Evolutionary conservation across 1,284 basidiomycete genomes (phyloP).

Genomic region (Pseudozyma tsukubaensis): DNA sequence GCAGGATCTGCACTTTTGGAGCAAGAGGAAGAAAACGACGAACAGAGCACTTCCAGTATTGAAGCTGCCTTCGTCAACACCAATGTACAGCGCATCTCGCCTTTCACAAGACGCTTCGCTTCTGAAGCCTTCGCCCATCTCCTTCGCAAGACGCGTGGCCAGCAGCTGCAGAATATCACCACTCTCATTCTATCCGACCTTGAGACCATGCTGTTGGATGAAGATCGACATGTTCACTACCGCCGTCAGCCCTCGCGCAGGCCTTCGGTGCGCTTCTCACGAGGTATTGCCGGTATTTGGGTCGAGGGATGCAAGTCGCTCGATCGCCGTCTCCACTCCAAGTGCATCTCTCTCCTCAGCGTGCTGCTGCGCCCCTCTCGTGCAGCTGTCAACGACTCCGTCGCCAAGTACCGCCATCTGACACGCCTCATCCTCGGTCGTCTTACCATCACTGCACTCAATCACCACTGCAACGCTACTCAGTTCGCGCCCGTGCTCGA

Average conservation of each 20-base stretch:
- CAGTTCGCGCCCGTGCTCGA: conserved; percentile 55
- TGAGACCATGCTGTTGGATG: conserved; percentile 42
- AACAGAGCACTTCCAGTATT: neutral
- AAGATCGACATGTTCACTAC: conserved; percentile 31
- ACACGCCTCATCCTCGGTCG: conserved; percentile 48
- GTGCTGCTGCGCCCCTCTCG: conserved; percentile 34
- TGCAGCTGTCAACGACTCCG: conserved; percentile 11
- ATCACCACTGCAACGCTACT: conserved; percentile 54
- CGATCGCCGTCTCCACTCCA: conserved; percentile 57
- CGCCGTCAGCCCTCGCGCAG: conserved; percentile 29
- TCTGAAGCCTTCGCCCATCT: conserved; percentile 67
- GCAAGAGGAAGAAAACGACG: neutral
- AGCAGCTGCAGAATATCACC: conserved; percentile 51
- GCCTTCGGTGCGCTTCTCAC: conserved; percentile 44
- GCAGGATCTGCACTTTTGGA: conserved; percentile 2
- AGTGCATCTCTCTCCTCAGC: conserved; percentile 37
- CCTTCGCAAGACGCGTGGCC: conserved; percentile 58
- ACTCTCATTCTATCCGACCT: conserved; percentile 54
- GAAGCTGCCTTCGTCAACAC: conserved; percentile 28
- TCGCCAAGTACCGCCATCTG: conserved; percentile 30
- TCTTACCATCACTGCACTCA: conserved; percentile 60
- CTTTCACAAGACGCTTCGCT: conserved; percentile 64
- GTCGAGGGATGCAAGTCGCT: conserved; percentile 63
- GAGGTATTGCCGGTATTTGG: conserved; percentile 65
- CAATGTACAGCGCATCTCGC: conserved; percentile 41